Evolutionary conservation across 2,329 filamentous ascomycete genomes (phyloP).

Genomic region (Fusarium sp.): DNA sequence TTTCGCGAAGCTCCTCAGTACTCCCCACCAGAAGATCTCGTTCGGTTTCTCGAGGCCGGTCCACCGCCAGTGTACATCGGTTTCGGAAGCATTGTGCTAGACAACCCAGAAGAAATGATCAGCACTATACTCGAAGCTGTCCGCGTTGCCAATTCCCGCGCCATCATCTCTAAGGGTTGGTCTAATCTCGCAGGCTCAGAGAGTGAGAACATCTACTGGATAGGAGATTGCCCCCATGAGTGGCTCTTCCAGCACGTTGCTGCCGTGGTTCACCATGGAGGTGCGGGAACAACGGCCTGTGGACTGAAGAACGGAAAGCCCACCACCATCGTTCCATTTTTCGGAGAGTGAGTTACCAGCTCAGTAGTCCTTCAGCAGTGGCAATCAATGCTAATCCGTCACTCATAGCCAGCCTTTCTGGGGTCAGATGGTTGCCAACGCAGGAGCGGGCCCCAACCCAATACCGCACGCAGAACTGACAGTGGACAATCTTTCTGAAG

Average conservation of each 20-base stretch:
- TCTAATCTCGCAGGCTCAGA: conserved; percentile 71
- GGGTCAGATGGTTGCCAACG: conserved; percentile 15
- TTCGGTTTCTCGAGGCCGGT: conserved; percentile 66
- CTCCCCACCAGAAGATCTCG: conserved; percentile 65
- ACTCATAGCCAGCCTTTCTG: conserved; percentile 24
- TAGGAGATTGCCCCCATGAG: conserved; percentile 78
- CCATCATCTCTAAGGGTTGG: conserved; percentile 78
- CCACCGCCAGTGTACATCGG: conserved; percentile 76
- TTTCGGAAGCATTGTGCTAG: conserved; percentile 79
- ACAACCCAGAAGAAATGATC: conserved; percentile 74
- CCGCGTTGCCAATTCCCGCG: conserved; percentile 70
- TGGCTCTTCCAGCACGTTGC: conserved; percentile 76
- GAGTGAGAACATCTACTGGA: conserved; percentile 72
- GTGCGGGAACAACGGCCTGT: conserved; percentile 76
- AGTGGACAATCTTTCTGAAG: conserved; percentile 22
- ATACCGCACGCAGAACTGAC: conserved; percentile 17
- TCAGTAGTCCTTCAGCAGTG: no score
- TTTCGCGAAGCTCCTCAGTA: conserved; percentile 69
- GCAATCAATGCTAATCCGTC: background rate
- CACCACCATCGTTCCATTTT: conserved; percentile 80
- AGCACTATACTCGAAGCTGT: conserved; percentile 75
- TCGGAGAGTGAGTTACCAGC: conserved; percentile 61
- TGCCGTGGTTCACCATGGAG: conserved; percentile 77
- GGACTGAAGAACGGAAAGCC: conserved; percentile 75
- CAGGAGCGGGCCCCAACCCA: conserved; percentile 5